These are phyloP conservation scores for Salix suchowensis DNA, from an alignment of 345 rosid genomes.

Conservation along the genomic window DNA sequence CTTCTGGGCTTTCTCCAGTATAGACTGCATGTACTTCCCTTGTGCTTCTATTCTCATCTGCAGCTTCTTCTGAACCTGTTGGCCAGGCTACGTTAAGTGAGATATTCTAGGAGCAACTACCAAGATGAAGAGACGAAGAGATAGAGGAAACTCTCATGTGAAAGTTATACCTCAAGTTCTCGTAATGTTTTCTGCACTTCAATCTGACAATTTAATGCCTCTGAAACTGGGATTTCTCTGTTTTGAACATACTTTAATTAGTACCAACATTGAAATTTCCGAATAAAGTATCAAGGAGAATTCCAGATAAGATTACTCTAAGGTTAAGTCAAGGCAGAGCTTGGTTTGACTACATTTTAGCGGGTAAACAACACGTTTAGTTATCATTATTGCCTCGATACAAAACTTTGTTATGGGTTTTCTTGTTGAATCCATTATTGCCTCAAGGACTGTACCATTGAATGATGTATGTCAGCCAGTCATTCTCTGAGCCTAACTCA, in stretches of 20 bases:
- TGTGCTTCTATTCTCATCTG: slow-evolving; percentile 89
- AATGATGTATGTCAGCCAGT: too few species aligned
- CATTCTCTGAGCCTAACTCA: too few species aligned
- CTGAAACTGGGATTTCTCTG: slow-evolving; percentile 50
- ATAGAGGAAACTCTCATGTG: not conserved
- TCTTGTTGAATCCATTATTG: too few species aligned
- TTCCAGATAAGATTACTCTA: not conserved
- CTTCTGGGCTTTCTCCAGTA: slow-evolving; percentile 74
- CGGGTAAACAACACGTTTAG: too few species aligned
- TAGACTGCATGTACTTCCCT: slow-evolving; percentile 68
- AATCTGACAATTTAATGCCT: slow-evolving; percentile 43
- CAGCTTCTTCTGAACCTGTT: slow-evolving; percentile 66
- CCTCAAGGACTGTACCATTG: too few species aligned
- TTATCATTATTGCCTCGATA: too few species aligned
- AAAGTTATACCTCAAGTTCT: slow-evolving; percentile 56
- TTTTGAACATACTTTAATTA: slow-evolving; percentile 4
- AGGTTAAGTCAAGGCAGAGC: not conserved
- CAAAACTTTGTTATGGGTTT: too few species aligned
- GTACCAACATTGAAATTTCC: not conserved
- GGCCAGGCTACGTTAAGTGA: not conserved
- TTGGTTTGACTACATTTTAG: not conserved
- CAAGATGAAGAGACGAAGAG: not conserved
- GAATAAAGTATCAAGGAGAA: not conserved
- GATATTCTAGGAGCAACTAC: not conserved
- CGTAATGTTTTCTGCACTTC: slow-evolving; percentile 54